These are phyloP conservation scores for Lolium perenne DNA, from an alignment of 176 grass and related monocot genomes.

Conservation along the genomic window DNA sequence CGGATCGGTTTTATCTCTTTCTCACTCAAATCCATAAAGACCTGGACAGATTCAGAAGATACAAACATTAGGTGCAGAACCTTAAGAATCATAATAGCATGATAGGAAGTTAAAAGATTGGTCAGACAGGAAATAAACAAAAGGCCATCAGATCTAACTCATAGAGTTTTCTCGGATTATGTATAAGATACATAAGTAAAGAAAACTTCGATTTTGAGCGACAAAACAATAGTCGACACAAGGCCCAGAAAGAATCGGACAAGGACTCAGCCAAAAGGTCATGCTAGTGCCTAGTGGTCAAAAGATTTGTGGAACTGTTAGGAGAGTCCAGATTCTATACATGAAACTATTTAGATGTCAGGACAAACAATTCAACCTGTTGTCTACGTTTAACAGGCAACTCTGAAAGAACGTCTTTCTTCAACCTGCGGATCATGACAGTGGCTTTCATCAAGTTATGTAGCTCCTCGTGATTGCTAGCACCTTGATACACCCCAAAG, in stretches of 20 bases:
- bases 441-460: slow-evolving; percentile 99
- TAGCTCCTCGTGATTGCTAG: slow-evolving; percentile 95
- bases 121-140: slow-evolving; percentile 31
- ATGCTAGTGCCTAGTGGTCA: not conserved
- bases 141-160: not conserved
- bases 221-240: slow-evolving; percentile 28
- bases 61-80: slow-evolving; percentile 26
- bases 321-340: not conserved
- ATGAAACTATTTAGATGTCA: slow-evolving; percentile 14
- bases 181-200: slow-evolving; percentile 12
- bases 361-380: slow-evolving; percentile 45
- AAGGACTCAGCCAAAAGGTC: slow-evolving; percentile 11
- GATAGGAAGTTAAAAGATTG: slow-evolving; percentile 7
- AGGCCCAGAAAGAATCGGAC: slow-evolving; percentile 10
- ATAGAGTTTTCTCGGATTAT: slow-evolving; percentile 6
- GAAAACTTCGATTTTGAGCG: not conserved
- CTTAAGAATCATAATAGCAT: slow-evolving; percentile 17
- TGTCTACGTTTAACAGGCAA: slow-evolving; percentile 89
- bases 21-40: slow-evolving; percentile 89
- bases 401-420: slow-evolving; percentile 89
- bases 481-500: slow-evolving; percentile 91
- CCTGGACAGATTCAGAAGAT: slow-evolving; percentile 55
- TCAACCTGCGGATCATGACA: slow-evolving; percentile 93
- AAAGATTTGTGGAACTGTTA: not conserved
- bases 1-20: slow-evolving; percentile 82